Evolutionary conservation across 306 rosid genomes (phyloP), one percentile per base, ranked within the genome.

Genomic region (Ochetophila trinervis): DNA sequence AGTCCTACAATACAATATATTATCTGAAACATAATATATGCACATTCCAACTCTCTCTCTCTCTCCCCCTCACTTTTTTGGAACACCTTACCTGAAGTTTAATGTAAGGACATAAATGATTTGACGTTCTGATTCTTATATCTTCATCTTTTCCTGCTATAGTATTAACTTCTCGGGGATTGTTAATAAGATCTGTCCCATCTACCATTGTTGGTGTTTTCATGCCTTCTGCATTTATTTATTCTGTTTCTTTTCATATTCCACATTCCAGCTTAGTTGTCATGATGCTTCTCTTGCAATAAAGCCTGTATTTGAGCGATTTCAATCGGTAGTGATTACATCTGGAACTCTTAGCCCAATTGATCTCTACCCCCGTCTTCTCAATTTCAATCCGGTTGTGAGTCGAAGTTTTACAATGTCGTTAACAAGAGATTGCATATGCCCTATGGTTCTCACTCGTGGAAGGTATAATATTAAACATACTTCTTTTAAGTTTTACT

Each of bases 401-500:
- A 84, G 97, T 81, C 87, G 97, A 79, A 89, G 98, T 83, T 89
- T 93, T 87, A 89, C 91, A 27, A 93, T 93, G 95, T 93, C 98
- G 67, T 77, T 93, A 69, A 93, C 98, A 69, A 86, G 98, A 78
- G 98, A 89, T 62, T 93, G 96, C 84, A 93, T 93, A 69, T 93
- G 98, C 68, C 98, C 98, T n/a, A 93, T 93, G 98, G 98, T 93
- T 73, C 98, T 93, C 71, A 89, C 98, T 24, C 90, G 98, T 40
- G 97, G 97, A 70, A 87, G 98, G 98, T 93, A 83, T 67, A 40
- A 50, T 54, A 40, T 69, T 50, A 63, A 51, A 16, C 16, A 63
- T 40, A 6, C 42, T 27, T 51, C 71, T 57, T 4, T 54, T n/a
- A 53, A 49, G 10, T 63, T 32, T 50, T 35, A 36, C 20, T 15